Base-by-base conservation (phyloP, 768 basidiomycete genomes). In the Collybiopsis luxurians region DNA sequence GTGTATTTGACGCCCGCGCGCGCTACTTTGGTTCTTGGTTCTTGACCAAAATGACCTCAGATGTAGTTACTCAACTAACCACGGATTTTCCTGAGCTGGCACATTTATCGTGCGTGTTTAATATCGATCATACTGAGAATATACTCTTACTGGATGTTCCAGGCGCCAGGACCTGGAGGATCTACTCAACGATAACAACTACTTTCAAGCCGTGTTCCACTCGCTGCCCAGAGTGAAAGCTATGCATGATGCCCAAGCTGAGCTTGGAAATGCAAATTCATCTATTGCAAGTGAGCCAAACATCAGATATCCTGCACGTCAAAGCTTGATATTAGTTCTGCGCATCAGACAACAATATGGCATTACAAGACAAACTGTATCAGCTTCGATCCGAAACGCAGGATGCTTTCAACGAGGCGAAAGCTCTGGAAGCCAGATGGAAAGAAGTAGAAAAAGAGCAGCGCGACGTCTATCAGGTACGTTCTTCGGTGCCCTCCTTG, bases 101-200 rank as follows among this genome's bases (percentile, higher is more conserved):
- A 23, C 76, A 85, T 66, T 69, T 91, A 66, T 85, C 89, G 90
- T 90, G 72, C 67, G 84, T 64, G 26, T 12, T 39, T 23, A 40
- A 17, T 27, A 17, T 11, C n/a, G 2, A 5, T 6, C 15, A 17
- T n/a, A 23, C 2, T 23, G 23, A 36, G 19, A 39, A 28, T 28
- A 19, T 36, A 19, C 10, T 30, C 31, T 27, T 13, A 44, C 19
- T 11, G 31, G 10, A 19, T 28, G 10, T 48, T 46, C n/a, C 64
- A 95, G 93, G 61, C 84, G 90, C 50, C 88, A 92, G 61, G 93
- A 95, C 64, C 79, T 98, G n/a, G 91, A 97, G 69, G 93, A 95
- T 65, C 74, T 97, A 4, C 73, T 97, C 21, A 77, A 80, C 13
- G 92, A 97, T 67, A 88, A 86, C 0, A 73, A 75, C 15, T 95